These are phyloP conservation scores for Pichia sp. DNA, from an alignment of 1,139 yeast species.

Conservation along the genomic window DNA sequence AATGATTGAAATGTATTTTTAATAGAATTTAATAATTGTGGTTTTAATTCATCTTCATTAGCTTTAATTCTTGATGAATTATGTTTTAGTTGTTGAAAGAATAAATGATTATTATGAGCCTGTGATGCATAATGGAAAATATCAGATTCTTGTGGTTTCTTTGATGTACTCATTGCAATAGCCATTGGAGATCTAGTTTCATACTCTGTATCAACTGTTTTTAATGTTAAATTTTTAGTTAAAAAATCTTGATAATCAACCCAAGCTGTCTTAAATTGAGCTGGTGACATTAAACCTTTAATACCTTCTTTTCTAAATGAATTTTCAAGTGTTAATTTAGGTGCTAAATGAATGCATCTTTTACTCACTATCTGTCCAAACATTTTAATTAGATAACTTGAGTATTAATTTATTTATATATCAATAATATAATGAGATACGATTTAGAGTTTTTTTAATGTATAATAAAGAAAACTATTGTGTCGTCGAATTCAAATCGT, in stretches of 20 bases:
- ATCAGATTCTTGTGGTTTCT: conserved; percentile 60
- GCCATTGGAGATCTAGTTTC: conserved; percentile 78
- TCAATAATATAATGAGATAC: too few relatives aligned
- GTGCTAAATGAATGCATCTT: conserved; percentile 52
- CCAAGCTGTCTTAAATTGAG: conserved; percentile 76
- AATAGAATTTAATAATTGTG: conserved; percentile 28
- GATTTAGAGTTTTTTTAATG: neutral
- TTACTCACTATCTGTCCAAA: conserved; percentile 3
- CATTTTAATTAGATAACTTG: too few relatives aligned
- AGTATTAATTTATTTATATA: too few relatives aligned
- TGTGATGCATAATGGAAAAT: conserved; percentile 86
- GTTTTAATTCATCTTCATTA: conserved; percentile 30
- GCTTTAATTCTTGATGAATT: conserved; percentile 26
- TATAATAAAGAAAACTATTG: too few relatives aligned
- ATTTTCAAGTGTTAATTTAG: conserved; percentile 43
- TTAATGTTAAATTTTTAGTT: conserved; percentile 62
- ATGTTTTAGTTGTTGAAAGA: conserved; percentile 58
- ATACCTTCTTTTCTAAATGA: conserved; percentile 47
- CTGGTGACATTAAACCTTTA: conserved; percentile 61
- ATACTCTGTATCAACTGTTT: conserved; percentile 72
- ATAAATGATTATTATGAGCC: conserved; percentile 87
- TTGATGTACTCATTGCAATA: conserved; percentile 66
- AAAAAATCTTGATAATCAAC: conserved; percentile 67
- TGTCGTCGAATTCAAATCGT: too few relatives aligned
- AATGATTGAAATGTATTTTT: conserved; percentile 37